phyloP scores from a whole-genome alignment of 73 alveolate species.

The Uronychia setigera region DNA sequence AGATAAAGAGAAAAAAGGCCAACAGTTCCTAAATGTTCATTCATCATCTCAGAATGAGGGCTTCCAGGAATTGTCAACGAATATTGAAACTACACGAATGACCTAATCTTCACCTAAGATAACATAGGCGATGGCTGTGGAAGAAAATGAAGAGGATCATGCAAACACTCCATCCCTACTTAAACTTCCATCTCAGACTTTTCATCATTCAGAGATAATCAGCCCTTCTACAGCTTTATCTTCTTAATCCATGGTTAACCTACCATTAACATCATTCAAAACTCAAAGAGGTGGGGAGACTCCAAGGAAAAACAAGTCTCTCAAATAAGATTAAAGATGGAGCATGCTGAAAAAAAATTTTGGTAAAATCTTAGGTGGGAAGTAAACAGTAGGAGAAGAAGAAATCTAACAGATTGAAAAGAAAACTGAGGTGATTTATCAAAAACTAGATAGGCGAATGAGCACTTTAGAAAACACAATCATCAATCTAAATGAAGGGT shows the following conservation, averaged over 20 bases:
- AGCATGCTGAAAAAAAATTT: neutral
- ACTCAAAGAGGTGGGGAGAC: neutral
- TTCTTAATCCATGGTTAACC: too few relatives aligned
- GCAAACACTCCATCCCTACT: too few relatives aligned
- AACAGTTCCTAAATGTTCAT: neutral
- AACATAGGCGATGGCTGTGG: too few relatives aligned
- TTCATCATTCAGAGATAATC: too few relatives aligned
- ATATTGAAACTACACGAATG: too few relatives aligned
- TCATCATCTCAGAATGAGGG: neutral
- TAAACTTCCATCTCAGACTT: too few relatives aligned
- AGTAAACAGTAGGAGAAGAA: neutral
- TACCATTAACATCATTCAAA: too few relatives aligned
- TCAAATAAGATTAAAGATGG: neutral
- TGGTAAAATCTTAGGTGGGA: neutral
- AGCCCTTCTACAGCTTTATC: too few relatives aligned
- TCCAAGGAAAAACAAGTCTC: neutral
- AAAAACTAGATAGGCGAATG: slow-evolving; percentile 3
- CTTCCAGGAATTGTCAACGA: neutral
- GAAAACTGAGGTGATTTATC: neutral
- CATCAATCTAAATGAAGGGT: neutral
- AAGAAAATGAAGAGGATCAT: too few relatives aligned
- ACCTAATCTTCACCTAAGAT: too few relatives aligned
- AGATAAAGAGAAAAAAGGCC: neutral
- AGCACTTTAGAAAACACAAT: neutral
- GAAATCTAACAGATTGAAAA: neutral